Percentiles rank a stretch among this genome's conserved stretches.
Conservation (phyloP, 1,284 basidiomycete genomes). For the Heterobasidion irregulare region DNA sequence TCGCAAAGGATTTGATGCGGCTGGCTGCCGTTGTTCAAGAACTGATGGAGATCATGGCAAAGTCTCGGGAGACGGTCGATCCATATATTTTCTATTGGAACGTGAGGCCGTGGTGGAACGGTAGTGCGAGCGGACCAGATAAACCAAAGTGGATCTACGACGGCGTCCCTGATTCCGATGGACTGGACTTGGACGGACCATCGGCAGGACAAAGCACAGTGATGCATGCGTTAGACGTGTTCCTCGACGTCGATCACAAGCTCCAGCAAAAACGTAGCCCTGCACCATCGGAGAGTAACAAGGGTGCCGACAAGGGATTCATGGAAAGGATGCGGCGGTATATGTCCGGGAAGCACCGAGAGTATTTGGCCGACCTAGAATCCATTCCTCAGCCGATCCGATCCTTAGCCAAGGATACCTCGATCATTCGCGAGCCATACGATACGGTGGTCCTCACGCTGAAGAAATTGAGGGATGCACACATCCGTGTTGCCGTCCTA, state of each 20-base stretch:
- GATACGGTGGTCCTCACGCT: constrained; percentile 73
- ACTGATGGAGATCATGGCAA: constrained; percentile 61
- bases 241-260: constrained; percentile 78
- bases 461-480: constrained; percentile 77
- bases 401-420: constrained; percentile 44
- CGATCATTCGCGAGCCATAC: constrained; percentile 63
- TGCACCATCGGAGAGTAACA: constrained; percentile 56
- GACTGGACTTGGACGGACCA: constrained; percentile 74
- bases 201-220: constrained; percentile 92
- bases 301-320: constrained; percentile 60
- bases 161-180: constrained; percentile 54
- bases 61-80: constrained; percentile 70
- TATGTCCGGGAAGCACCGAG: constrained; percentile 73
- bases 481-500: constrained; percentile 83
- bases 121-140: constrained; percentile 54
- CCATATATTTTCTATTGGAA: constrained; percentile 89
- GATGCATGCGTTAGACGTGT: constrained; percentile 79
- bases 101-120: constrained; percentile 90
- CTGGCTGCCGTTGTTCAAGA: constrained; percentile 70
- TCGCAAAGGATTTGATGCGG: constrained; percentile 66
- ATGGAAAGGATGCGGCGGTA: constrained; percentile 79
- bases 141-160: constrained; percentile 77
- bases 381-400: constrained; percentile 44
- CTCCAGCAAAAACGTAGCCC: constrained; percentile 67
- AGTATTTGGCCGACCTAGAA: constrained; percentile 51